Base-by-base conservation (phyloP, 257 asterid species). In the Solanum medicagineum region DNA sequence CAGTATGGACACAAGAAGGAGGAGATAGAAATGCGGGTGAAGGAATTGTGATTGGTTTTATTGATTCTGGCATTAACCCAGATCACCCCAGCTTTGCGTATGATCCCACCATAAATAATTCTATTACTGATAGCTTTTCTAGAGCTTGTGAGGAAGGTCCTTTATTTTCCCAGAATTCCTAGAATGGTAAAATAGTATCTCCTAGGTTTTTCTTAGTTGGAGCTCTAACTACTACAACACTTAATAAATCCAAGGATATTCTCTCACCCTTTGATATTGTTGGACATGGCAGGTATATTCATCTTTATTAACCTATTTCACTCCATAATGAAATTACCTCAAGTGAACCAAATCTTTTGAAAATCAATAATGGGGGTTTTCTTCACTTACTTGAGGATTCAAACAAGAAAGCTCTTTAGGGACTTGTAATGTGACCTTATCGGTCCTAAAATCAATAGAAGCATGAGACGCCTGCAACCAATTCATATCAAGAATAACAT, bases 231-330 rank as follows among this genome's bases (percentile, higher is more conserved):
- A 88, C 87, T 24, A 89, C 90, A 16, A 81, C 87, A 14, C 94
- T 96, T 36, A 88, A 94, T 89, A 90, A 93, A 54, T 86, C 94
- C 1, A 51, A 80, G 1, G 99, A 95, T 74, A 87, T 91, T 40
- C 89, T 85, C 15, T 96, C 98, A 10, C 98, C 99, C 22, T 95
- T 86, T 87, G 99, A 95, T 88, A 93, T 91, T 20, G 95, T 84
- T 51, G 99, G 99, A 12, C 99, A 96, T 92, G 99, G 98, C 83
- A 95, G 98, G 99, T 95, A 86, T 12, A 42, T 55, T 62, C 11
- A 16, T 66, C 36, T 80, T 32, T 47, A 6, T 44, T 60, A 47
- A 74, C 14, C 2, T 44, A 44, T 14, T 45, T 70, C 10, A 10
- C 36, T 32, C 36, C 36, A 32, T 3, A 32, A 32, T 32, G 4